Percentiles rank a stretch among this genome's conserved stretches.
These are phyloP conservation scores for Boletus edulis DNA, from an alignment of 768 basidiomycete genomes.

Conservation along the genomic window DNA sequence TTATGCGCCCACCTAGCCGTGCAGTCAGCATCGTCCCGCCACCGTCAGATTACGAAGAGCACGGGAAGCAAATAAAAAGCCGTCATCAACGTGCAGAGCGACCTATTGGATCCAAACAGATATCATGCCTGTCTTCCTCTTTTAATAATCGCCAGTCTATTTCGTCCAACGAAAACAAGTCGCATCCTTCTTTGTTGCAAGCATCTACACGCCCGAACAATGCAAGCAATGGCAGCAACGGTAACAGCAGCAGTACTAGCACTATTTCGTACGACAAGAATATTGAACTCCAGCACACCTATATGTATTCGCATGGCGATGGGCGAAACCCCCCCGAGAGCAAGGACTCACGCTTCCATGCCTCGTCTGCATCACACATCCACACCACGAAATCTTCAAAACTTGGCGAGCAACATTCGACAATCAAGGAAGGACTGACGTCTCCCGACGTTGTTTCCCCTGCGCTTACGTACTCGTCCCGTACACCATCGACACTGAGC, in stretches of 20 bases:
- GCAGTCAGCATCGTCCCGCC: constrained; percentile 32
- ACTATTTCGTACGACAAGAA: constrained; percentile 17
- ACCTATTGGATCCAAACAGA: constrained; percentile 2
- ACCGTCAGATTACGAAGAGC: constrained; percentile 20
- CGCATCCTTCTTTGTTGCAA: constrained; percentile 13
- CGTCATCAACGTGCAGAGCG: constrained; percentile 9
- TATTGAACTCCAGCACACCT: constrained; percentile 14
- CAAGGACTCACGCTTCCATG: constrained; percentile 4
- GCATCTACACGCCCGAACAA: constrained; percentile 24
- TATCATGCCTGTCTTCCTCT: background rate
- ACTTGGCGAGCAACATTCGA: constrained; percentile 12
- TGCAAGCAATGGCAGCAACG: constrained; percentile 17
- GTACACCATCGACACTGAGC: constrained; percentile 63
- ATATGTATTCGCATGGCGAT: constrained; percentile 25
- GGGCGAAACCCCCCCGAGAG: constrained; percentile 1
- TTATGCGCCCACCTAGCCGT: constrained; percentile 27
- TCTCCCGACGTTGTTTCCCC: constrained; percentile 64
- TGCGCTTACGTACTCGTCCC: constrained; percentile 64
- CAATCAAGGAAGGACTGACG: constrained; percentile 30
- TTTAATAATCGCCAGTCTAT: constrained; percentile 8
- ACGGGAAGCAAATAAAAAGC: constrained; percentile 13
- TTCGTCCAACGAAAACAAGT: background rate
- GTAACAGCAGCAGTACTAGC: constrained; percentile 22
- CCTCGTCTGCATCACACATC: constrained; percentile 10
- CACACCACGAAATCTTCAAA: constrained; percentile 13